phyloP scores from a whole-genome alignment of 306 rosid species.

The Ochetophila trinervis region DNA sequence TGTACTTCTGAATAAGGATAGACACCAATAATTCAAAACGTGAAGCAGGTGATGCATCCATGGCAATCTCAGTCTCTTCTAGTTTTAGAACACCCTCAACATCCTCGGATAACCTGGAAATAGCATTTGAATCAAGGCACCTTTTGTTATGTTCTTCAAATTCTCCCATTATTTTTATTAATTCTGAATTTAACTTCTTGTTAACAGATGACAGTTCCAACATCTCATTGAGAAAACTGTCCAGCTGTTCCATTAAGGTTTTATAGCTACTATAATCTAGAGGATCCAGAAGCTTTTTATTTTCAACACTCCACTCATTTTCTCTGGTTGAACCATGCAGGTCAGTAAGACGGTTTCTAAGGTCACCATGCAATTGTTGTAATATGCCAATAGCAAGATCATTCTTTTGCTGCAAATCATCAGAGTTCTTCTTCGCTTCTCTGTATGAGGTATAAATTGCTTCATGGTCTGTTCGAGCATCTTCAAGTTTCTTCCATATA shows the following conservation, averaged over 20 bases:
- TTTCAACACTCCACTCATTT: slow-evolving; percentile 36
- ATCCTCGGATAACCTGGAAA: slow-evolving; percentile 55
- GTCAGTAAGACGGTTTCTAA: slow-evolving; percentile 44
- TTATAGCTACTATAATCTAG: slow-evolving; percentile 56
- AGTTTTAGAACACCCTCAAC: slow-evolving; percentile 48
- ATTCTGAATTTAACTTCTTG: slow-evolving; percentile 54
- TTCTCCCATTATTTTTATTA: slow-evolving; percentile 53
- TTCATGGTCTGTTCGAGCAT: slow-evolving; percentile 46
- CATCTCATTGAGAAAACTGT: slow-evolving; percentile 42
- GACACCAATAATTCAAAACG: slow-evolving; percentile 55
- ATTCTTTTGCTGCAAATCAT: slow-evolving; percentile 57
- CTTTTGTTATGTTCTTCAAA: slow-evolving; percentile 55
- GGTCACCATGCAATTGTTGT: slow-evolving; percentile 46
- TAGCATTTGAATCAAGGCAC: slow-evolving; percentile 51
- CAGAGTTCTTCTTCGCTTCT: slow-evolving; percentile 53
- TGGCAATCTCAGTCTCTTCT: slow-evolving; percentile 37
- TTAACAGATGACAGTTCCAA: slow-evolving; percentile 56
- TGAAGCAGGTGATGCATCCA: slow-evolving; percentile 43
- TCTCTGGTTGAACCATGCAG: slow-evolving; percentile 46
- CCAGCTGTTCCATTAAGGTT: slow-evolving; percentile 50
- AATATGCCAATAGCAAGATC: slow-evolving; percentile 51
- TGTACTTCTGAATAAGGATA: slow-evolving; percentile 63
- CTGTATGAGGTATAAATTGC: slow-evolving; percentile 39
- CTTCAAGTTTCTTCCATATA: slow-evolving; percentile 59
- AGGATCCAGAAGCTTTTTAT: slow-evolving; percentile 49